Evolutionary conservation across 768 basidiomycete genomes (phyloP), one percentile per base, ranked within the genome.

Genomic region (Pisolithus tinctorius): DNA sequence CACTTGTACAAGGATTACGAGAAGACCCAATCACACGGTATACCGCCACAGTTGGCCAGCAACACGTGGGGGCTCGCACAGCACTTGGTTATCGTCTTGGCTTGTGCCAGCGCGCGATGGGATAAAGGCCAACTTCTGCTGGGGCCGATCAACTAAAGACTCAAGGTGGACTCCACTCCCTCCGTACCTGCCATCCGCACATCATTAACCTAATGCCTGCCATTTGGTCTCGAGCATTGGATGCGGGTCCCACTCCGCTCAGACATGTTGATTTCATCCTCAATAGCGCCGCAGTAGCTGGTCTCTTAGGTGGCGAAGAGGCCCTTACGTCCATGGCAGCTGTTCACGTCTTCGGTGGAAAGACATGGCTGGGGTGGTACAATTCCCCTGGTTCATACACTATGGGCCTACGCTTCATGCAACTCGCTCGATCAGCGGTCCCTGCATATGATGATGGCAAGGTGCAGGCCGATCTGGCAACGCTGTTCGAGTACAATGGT

Each of bases 261-360:
- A 0, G 36, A 0, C 0, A 23, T 2, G 11, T 43, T 1, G 41
- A 36, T 2, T 65, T 65, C 50, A 53, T 11, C 1, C 66, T 69
- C 27, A 58, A 71, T 42, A 31, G 63, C 0, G 63, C 66, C 13
- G 69, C 69, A 6, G 58, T 71, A 2, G 69, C 64, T 5, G 68
- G 68, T 1, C 66, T 71, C 44, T 68, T 71, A 11, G 71, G 69
- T 34, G 71, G 69, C 16, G 68, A 70, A 29, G 69, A 71, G 36
- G 67, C 69, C 11, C 58, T 71, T 26, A 59, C 70, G n/a, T 69
- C 69, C 26, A 71, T 71, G 68, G 58, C 65, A 6, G 63, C 66
- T 20, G 62, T 71, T 2, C 69, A 70, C 45, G 38, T 71, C 1
- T 67, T 62, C 53, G 29, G 53, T n/a, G 66, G 64, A 1, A 58